Evolutionary conservation across 2,329 filamentous ascomycete species (phyloP).

Genomic region (Xylariaceae sp.): DNA sequence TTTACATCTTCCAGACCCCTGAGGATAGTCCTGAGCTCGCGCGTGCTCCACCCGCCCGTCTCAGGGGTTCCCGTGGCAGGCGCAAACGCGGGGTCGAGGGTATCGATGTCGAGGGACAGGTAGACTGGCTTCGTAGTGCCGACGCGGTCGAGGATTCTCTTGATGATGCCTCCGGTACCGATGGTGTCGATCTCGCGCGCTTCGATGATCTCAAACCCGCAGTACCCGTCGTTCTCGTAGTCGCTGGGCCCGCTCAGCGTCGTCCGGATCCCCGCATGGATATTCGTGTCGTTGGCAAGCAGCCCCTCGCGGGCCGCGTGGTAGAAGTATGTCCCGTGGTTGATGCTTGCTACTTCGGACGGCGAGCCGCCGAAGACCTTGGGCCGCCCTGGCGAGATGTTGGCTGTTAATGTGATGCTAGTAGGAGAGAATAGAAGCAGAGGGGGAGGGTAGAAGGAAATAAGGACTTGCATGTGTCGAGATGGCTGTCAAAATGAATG

Average conservation of each 20-base stretch:
- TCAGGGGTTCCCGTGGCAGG: conserved; percentile 78
- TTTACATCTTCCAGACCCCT: conserved; percentile 73
- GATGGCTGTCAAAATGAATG: conserved; percentile 68
- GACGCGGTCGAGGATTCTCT: conserved; percentile 77
- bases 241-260: conserved; percentile 79
- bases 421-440: background rate
- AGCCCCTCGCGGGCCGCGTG: conserved; percentile 81
- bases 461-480: conserved; percentile 67
- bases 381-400: conserved; percentile 69
- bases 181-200: conserved; percentile 63
- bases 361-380: conserved; percentile 88
- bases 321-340: conserved; percentile 90
- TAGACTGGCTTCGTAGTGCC: conserved; percentile 79
- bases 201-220: conserved; percentile 83
- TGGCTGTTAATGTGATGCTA: background rate
- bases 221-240: conserved; percentile 86
- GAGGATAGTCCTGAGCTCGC: conserved; percentile 75
- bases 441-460: conserved; percentile 35
- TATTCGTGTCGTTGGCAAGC: conserved; percentile 81
- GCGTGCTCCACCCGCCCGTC: conserved; percentile 77
- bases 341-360: conserved; percentile 76
- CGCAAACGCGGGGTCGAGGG: conserved; percentile 82
- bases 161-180: conserved; percentile 73
- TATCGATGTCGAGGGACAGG: conserved; percentile 86
- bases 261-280: conserved; percentile 86